Base-by-base conservation (phyloP, 441 rosid genomes). In the Adansonia rubrostipa region DNA sequence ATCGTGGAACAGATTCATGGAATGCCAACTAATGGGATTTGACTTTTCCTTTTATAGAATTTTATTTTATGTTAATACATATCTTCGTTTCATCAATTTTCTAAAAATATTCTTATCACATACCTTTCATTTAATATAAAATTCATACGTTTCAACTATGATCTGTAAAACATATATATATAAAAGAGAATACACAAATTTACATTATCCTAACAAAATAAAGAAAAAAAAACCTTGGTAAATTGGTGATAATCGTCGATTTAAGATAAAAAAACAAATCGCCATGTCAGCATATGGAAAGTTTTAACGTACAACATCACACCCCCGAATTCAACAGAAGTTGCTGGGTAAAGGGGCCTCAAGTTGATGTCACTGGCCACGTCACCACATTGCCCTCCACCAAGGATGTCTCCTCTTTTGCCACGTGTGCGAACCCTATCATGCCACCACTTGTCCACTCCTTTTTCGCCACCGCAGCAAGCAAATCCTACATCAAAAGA, bases 401-500 rank as follows among this genome's bases (percentile, higher is more conserved):
- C 73, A 70, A 81, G 40, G 83, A 82, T 61, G 80, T 61, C 80
- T 69, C 73, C 65, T 19, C 66, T 71, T 51, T 71, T 70, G 88
- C 79, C 89, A 86, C 87, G 85, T 84, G 90, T 74, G 50, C 58
- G 0, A 15, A 24, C 82, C 84, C 86, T 74, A 80, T 69, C 42
- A 56, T 7, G 79, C 77, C 80, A 76, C 86, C 74, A 76, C 78
- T 78, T 83, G 81, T 60, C 80, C 77, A 0, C 47, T 42, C 57
- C 60, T 20, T 24, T 60, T 56, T 45, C 65, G 74, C 79, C 73
- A 19, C 78, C 71, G 17, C 7, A 10, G 28, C 80, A 58, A 8
- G 28, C 28, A n/a, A n/a, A 64, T 44, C 78, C 81, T 77, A 80
- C 88, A 85, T 81, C 84, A 40, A 85, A 36, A 68, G 53, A 5